Conservation (phyloP, 768 basidiomycete species). For the Termitomyces sp. region DNA sequence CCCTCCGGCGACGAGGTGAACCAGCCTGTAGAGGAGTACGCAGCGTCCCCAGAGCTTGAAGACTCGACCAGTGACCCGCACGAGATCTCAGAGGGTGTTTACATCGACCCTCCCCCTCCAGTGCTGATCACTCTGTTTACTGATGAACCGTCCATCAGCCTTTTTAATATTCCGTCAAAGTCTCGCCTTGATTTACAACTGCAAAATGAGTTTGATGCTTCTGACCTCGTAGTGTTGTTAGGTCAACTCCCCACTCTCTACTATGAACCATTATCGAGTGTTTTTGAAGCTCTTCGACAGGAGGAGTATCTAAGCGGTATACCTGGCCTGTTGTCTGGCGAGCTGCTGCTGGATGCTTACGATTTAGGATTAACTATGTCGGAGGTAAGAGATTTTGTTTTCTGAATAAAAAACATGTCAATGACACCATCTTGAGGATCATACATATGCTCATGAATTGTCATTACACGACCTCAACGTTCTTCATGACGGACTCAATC, state of each 20-base stretch:
- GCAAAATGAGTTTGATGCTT: conserved; percentile 18
- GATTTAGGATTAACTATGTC: conserved; percentile 63
- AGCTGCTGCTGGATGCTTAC: conserved; percentile 69
- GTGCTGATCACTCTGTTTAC: conserved; percentile 51
- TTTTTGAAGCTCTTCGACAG: conserved; percentile 72
- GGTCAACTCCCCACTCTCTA: conserved; percentile 67
- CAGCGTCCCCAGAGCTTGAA: background rate
- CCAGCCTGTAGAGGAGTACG: background rate
- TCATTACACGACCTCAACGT: conserved; percentile 72
- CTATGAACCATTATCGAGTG: conserved; percentile 68
- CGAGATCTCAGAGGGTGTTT: conserved; percentile 64
- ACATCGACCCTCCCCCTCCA: conserved; percentile 73
- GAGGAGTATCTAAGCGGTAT: conserved; percentile 51
- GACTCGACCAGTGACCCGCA: conserved; percentile 44
- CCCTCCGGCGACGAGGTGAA: background rate
- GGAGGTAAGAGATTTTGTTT: conserved; percentile 47
- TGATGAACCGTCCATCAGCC: conserved; percentile 38
- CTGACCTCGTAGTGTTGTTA: conserved; percentile 47
- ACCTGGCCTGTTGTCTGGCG: conserved; percentile 51
- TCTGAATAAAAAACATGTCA: background rate
- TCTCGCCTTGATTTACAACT: conserved; percentile 26
- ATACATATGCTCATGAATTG: conserved; percentile 64
- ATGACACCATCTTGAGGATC: conserved; percentile 47
- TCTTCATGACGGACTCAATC: conserved; percentile 63
- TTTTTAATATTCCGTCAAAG: conserved; percentile 55